Evolutionary conservation across 495 filamentous ascomycete genomes (phyloP), one percentile per base, ranked within the genome.

Genomic region (Melanomma pulvis-pyrius): DNA sequence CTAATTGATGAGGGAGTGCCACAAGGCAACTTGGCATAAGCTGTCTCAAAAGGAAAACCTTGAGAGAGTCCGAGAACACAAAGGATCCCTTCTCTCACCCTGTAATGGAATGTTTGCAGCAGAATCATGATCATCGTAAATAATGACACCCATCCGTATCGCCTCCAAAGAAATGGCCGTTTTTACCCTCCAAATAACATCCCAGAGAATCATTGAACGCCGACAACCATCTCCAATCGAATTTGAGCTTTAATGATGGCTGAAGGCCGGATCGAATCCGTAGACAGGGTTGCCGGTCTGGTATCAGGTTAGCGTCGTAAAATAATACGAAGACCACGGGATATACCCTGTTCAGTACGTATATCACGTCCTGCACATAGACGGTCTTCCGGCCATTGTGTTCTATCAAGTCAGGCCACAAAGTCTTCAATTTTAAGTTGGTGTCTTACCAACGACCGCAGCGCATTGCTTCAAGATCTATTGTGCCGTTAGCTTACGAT

Each of bases 321-420:
- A n/a, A 13, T 41, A 25, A 3, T 2, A 32, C 24, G 4, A n/a
- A 17, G 26, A 28, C 51, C 44, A 44, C 4, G 3, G 28, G 13
- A 55, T 32, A 51, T 64, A 71, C 68, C 34, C 68, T 46, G 29
- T 71, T 67, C 2, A 71, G 41, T 25, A 53, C 36, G 55, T 67
- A 67, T 0, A 71, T 60, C 0, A 71, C 65, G 24, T 71, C 69
- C 8, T 19, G 48, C 0, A 65, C 61, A 12, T 21, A 11, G 5
- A 71, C 55, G 2, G 69, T 71, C 49, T 65, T 63, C 0, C 69
- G 19, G 8, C 69, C 69, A 11, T 41, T 50, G 36, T 61, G 39
- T 48, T 71, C 69, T 66, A 29, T 32, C n/a, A 13, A 9, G 30
- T 52, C 30, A 19, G 9, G 25, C 32, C 28, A 5, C 4, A 52